These are phyloP conservation scores for Ilex aquifolium DNA, from an alignment of 257 asterid genomes.

Conservation along the genomic window DNA sequence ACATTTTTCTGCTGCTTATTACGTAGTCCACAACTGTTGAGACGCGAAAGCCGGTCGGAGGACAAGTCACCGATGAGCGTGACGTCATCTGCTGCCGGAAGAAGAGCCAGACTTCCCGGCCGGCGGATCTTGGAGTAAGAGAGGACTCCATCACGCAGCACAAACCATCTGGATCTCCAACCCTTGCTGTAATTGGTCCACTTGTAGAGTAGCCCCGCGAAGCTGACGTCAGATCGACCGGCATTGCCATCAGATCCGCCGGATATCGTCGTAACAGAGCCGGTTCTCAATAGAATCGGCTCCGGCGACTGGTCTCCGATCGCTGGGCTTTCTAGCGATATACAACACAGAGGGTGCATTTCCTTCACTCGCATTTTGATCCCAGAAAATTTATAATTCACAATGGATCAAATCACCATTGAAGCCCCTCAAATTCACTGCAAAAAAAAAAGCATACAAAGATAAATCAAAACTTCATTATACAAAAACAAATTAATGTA, in stretches of 20 bases:
- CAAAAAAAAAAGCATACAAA: background rate
- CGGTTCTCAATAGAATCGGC: slow-evolving; percentile 63
- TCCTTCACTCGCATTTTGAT: slow-evolving; percentile 70
- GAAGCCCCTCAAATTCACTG: background rate
- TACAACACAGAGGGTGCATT: slow-evolving; percentile 95
- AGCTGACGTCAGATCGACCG: slow-evolving; percentile 47
- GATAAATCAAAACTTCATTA: background rate
- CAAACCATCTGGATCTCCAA: slow-evolving; percentile 97
- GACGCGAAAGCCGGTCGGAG: slow-evolving; percentile 9
- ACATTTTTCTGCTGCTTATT: slow-evolving; percentile 37
- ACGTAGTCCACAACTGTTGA: slow-evolving; percentile 21
- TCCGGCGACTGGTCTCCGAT: slow-evolving; percentile 68
- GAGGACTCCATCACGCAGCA: slow-evolving; percentile 60
- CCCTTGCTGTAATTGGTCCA: slow-evolving; percentile 97
- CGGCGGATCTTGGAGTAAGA: slow-evolving; percentile 75
- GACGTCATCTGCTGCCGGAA: slow-evolving; percentile 30
- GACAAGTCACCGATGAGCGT: slow-evolving; percentile 24
- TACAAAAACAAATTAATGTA: background rate
- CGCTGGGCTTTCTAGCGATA: slow-evolving; percentile 61
- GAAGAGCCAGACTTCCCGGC: slow-evolving; percentile 24
- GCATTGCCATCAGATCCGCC: slow-evolving; percentile 66
- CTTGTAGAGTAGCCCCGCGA: slow-evolving; percentile 71
- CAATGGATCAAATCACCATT: background rate
- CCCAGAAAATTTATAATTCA: background rate
- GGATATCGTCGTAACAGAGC: slow-evolving; percentile 52